Base-by-base conservation (phyloP, 805 yeast genomes). In the Myxozyma geophila region DNA sequence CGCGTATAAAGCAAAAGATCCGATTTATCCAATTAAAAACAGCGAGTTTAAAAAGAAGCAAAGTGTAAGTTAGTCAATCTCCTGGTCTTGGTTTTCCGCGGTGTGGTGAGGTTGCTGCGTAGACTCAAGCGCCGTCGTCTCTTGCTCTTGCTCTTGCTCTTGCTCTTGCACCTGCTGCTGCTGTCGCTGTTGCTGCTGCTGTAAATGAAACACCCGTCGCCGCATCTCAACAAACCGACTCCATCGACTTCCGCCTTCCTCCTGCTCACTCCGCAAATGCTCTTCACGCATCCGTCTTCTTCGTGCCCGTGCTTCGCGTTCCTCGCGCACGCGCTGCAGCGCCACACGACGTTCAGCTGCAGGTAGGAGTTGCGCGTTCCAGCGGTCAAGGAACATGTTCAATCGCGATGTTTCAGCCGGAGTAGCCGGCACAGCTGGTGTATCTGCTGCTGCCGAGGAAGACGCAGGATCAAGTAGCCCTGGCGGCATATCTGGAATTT, bases 301-400 rank as follows among this genome's bases (percentile, higher is more conserved):
- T 36, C 59, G 67, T 19, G 73, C 57, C 17, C 73, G 59, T 15
- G 67, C 50, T 40, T 61, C 69, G 10, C 72, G 73, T 55, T 74
- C 75, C 12, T 69, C 68, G 13, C 71, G 68, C 33, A 74, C 67
- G 12, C 72, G 56, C 36, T 64, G 70, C 56, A 73, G 44, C 12
- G 73, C 74, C 10, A 63, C 68, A 15, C 71, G 66, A 15, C 76
- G 64, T 15, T 70, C 68, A 2, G 70, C 74, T 10, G 71, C 47
- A 5, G 76, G 75, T 13, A 74, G 67, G 39, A 74, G 46, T 48
- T 74, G 74, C 9, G 74, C 75, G 54, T 73, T 72, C 74, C 74
- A 70, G 7, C 69, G 57, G 56, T 74, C 76, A 55, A 72, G 54
- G 43, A 73, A 63, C 39, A 75, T 60, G 55, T 70, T 73, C 52